Conservation (phyloP, 805 yeast species). For the Starmerella powellii region DNA sequence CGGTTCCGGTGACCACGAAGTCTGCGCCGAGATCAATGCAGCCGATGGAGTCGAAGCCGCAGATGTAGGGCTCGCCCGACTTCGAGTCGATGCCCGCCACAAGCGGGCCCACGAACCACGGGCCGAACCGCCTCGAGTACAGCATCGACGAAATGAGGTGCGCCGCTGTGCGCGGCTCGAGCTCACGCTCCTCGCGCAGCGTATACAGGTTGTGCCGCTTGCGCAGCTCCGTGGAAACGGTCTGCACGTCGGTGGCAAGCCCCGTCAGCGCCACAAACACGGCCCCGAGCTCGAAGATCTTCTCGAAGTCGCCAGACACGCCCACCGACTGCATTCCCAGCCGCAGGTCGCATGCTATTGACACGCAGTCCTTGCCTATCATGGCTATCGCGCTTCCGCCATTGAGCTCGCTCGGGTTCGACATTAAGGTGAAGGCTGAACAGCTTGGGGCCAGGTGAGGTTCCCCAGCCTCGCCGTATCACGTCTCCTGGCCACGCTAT, state of each 20-base stretch:
- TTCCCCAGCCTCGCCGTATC: background rate
- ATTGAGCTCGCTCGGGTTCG: slow-evolving; percentile 31
- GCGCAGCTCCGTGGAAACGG: slow-evolving; percentile 67
- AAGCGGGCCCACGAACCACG: slow-evolving; percentile 91
- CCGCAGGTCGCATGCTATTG: slow-evolving; percentile 91
- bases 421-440: slow-evolving; percentile 21
- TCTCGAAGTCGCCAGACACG: slow-evolving; percentile 83
- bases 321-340: slow-evolving; percentile 91
- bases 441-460: no score
- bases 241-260: slow-evolving; percentile 83
- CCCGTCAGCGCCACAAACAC: slow-evolving; percentile 90
- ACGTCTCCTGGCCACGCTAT: background rate
- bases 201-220: slow-evolving; percentile 79
- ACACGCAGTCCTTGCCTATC: slow-evolving; percentile 97
- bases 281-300: slow-evolving; percentile 65
- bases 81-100: slow-evolving; percentile 89
- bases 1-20: slow-evolving; percentile 92
- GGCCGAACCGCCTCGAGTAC: slow-evolving; percentile 82
- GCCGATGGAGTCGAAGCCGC: slow-evolving; percentile 94
- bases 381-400: slow-evolving; percentile 96
- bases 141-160: slow-evolving; percentile 81
- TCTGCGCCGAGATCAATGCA: slow-evolving; percentile 92
- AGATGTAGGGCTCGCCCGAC: slow-evolving; percentile 73
- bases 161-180: slow-evolving; percentile 90
- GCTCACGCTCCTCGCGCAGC: slow-evolving; percentile 77